Base-by-base conservation (phyloP, 352 stramenopile genomes). In the Phytophthora colocasiae region DNA sequence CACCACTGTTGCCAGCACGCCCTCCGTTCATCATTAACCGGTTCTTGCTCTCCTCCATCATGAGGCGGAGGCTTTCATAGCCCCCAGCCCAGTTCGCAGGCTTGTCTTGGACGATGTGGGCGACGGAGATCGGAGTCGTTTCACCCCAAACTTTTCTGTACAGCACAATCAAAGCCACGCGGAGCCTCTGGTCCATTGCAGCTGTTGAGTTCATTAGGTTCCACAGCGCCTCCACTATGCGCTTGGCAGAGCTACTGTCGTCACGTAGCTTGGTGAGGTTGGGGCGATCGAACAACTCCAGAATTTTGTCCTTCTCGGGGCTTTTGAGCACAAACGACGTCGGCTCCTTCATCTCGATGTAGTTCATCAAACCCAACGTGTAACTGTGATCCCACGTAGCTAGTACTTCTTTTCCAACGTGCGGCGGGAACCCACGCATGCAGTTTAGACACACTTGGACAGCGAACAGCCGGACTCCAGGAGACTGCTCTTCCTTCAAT, bases 31-130 rank as follows among this genome's bases (percentile, higher is more conserved):
- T 69, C 27, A 85, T 34, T 49, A 77, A 51, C 4, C 81, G 79
- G 56, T 76, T 90, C 76, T 90, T 92, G 71, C 80, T 95, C 38
- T 93, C 84, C 53, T 96, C 88, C 80, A 96, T 94, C 71, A 96
- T 87, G 12, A 85, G 50, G 7, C 88, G 84, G 53, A 96, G 69
- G 34, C 81, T 92, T 53, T 95, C 86, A 47, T 92, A 96, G 26
- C 88, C 86, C 11, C 88, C 86, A 0, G 88, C 86, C 83, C 84
- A 96, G 58, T 93, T 85, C 19, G 70, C 63, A 4, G 77, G 63
- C 43, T 96, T 96, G 31, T 96, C 86, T 43, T 92, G 83, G 44
- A 95, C 88, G 1, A 85, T 93, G 67, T 94, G 86, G 6, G 85
- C 86, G 14, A 96, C 78, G 1, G 85, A 78, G 36, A 93, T 85